Conservation (phyloP, 306 rosid genomes). For the Arachis hypogaea region DNA sequence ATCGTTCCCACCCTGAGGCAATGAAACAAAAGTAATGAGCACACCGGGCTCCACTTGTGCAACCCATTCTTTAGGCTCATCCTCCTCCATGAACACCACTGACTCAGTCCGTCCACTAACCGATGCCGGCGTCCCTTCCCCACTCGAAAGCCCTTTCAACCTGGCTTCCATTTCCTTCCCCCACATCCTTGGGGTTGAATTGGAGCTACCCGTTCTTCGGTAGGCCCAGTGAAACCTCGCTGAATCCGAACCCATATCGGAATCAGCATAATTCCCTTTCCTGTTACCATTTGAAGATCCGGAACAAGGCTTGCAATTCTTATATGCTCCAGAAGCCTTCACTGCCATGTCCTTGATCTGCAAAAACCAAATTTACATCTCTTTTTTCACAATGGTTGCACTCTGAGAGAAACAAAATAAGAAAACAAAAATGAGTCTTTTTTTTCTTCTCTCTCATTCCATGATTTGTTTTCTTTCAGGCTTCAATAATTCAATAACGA, state of each 20-base stretch:
- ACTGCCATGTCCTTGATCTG: slow-evolving; percentile 99
- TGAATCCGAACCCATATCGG: slow-evolving; percentile 80
- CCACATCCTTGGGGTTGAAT: slow-evolving; percentile 88
- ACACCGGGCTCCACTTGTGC: slow-evolving; percentile 99
- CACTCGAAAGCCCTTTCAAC: slow-evolving; percentile 85
- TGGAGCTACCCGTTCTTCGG: slow-evolving; percentile 78
- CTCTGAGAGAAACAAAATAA: slow-evolving; percentile 12
- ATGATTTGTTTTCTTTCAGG: background rate
- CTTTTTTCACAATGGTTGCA: slow-evolving; percentile 30
- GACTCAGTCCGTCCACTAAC: slow-evolving; percentile 84
- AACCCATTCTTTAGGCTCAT: slow-evolving; percentile 93
- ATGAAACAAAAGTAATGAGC: slow-evolving; percentile 90
- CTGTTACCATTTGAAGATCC: slow-evolving; percentile 61
- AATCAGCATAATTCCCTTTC: slow-evolving; percentile 63
- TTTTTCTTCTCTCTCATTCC: background rate
- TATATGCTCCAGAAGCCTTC: slow-evolving; percentile 95
- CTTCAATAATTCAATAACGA: slow-evolving; percentile 13
- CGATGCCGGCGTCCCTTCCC: slow-evolving; percentile 93
- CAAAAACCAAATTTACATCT: slow-evolving; percentile 11
- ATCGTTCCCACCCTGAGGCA: slow-evolving; percentile 95
- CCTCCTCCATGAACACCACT: slow-evolving; percentile 87
- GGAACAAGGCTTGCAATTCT: slow-evolving; percentile 91
- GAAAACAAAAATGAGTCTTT: slow-evolving; percentile 5
- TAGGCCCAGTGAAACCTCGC: slow-evolving; percentile 79
- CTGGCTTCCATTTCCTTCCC: slow-evolving; percentile 84